Base-by-base conservation (phyloP, 306 rosid species). In the Trifolium subterraneum region DNA sequence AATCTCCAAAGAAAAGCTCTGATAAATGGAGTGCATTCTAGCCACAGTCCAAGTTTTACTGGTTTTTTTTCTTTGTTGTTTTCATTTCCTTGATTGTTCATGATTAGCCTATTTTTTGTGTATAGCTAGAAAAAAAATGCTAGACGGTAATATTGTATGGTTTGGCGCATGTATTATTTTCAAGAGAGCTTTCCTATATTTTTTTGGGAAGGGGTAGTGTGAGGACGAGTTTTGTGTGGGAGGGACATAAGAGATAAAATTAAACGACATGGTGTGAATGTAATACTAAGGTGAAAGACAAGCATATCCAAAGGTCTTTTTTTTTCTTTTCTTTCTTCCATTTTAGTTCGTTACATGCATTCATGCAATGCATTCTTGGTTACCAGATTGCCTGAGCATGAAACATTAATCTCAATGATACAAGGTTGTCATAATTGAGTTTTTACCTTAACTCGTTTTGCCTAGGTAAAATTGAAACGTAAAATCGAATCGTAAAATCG, bases 21-120 rank as follows among this genome's bases (percentile, higher is more conserved):
- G 97, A 91, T 70, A 76, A 73, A 63, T 93, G 98, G 98, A 89
- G 87, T 79, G 91, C 94, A 56, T 93, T 93, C 73, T 93, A 91
- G 86, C 78, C 12, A 74, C 72, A 42, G 22, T 47, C 29, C 78
- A 63, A 36, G 66, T 51, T 74, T 70, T 48, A 20, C 70, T 22
- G 39, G 65, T 67, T 54, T 36, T 64, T 59, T 56, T 79, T 18
- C 29, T 41, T 63, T 70, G 38, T 39, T 58, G 75, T 82, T 87
- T 86, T 88, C 71, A 60, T 72, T 83, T 72, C 78, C 67, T 71
- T 44, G 76, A 77, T 78, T 70, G 84, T 73, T 76, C 79, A 60
- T 77, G 70, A 78, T 88, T 88, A 83, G 88, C 85, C 80, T 68
- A 84, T 80, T 83, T 82, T 74, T 80, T 87, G 87, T 90, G 90